Conservation (phyloP, 2,329 filamentous ascomycete genomes). For the Rugonectria rugulosa region DNA sequence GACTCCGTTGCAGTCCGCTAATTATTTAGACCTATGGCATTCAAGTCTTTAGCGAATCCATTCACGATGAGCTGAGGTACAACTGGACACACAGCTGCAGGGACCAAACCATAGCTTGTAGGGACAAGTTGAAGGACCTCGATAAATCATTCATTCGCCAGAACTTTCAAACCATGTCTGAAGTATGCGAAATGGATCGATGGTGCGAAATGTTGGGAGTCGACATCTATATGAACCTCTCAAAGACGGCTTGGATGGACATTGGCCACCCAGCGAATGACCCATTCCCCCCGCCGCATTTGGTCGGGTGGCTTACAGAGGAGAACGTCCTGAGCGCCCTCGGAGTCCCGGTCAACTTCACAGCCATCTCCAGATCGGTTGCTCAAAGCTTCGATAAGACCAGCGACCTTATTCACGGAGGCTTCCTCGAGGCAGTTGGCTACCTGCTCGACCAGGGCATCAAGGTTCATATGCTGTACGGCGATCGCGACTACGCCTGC, state of each 20-base stretch:
- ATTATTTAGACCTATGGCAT: slow-evolving; percentile 59
- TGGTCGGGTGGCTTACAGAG: slow-evolving; percentile 68
- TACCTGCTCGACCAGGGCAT: slow-evolving; percentile 68
- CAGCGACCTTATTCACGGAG: slow-evolving; percentile 63
- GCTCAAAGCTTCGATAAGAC: slow-evolving; percentile 66
- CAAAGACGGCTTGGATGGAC: slow-evolving; percentile 64
- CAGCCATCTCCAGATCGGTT: slow-evolving; percentile 51
- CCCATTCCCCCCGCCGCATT: slow-evolving; percentile 70
- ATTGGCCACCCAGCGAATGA: slow-evolving; percentile 63
- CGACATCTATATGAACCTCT: slow-evolving; percentile 56
- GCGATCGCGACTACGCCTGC: slow-evolving; percentile 67
- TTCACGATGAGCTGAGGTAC: slow-evolving; percentile 38
- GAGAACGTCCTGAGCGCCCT: slow-evolving; percentile 63
- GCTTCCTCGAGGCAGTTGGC: slow-evolving; percentile 60
- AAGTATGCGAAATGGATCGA: slow-evolving; percentile 2
- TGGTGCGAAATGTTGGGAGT: slow-evolving; percentile 47
- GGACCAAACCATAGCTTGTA: slow-evolving; percentile 61
- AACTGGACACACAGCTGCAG: slow-evolving; percentile 57
- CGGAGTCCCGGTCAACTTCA: slow-evolving; percentile 68
- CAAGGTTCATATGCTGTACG: slow-evolving; percentile 76
- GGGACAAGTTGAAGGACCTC: slow-evolving; percentile 55
- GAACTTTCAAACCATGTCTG: background rate
- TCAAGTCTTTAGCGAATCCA: slow-evolving; percentile 59
- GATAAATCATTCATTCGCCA: slow-evolving; percentile 41
- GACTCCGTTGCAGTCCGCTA: background rate